Evolutionary conservation across 2,329 filamentous ascomycete species (phyloP).

Genomic region (Fusarium staphyleae): DNA sequence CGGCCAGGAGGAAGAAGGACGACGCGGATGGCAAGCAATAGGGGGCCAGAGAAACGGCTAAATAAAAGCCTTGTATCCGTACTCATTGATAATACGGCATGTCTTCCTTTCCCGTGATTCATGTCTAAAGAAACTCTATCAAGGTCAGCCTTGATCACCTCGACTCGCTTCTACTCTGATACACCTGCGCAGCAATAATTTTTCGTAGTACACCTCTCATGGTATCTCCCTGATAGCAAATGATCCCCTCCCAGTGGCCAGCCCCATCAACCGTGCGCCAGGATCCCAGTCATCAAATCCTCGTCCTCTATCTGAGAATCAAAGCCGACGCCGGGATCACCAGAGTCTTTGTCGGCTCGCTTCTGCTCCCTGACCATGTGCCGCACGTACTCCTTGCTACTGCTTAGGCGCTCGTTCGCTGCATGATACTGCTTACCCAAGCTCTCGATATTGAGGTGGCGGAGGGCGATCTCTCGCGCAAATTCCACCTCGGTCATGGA

Average conservation of each 20-base stretch:
- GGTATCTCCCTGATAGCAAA: background rate
- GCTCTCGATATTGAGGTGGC: slow-evolving; percentile 52
- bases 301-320: slow-evolving; percentile 64
- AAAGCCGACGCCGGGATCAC: slow-evolving; percentile 50
- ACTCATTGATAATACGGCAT: background rate
- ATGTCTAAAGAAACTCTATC: background rate
- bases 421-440: slow-evolving; percentile 57
- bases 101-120: slow-evolving; percentile 23
- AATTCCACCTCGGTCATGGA: slow-evolving; percentile 60
- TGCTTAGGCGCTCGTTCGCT: slow-evolving; percentile 61
- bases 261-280: slow-evolving; percentile 26
- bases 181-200: background rate
- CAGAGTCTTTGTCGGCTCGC: slow-evolving; percentile 53
- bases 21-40: background rate
- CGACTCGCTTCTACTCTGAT: background rate
- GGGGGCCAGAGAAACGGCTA: too few species aligned
- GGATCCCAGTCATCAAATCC: slow-evolving; percentile 63
- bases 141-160: background rate
- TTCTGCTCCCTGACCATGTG: slow-evolving; percentile 56
- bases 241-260: background rate
- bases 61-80: too few species aligned
- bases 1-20: background rate
- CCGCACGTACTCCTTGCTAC: slow-evolving; percentile 64
- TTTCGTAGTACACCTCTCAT: background rate
- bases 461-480: slow-evolving; percentile 53